Evolutionary conservation across 306 rosid genomes (phyloP).

Genomic region (Fragaria iinumae): DNA sequence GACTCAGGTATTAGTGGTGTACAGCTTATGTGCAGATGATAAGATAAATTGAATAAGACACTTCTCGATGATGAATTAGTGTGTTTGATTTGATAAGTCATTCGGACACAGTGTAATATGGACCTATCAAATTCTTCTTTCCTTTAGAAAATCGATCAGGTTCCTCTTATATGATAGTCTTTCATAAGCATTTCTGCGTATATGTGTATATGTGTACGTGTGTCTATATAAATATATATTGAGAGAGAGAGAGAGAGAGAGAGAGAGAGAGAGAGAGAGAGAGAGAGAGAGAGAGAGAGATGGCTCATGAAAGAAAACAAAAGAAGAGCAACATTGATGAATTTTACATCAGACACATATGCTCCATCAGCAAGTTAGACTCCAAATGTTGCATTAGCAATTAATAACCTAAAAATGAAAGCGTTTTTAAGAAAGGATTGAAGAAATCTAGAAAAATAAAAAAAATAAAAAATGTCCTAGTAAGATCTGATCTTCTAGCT

Average conservation of each 20-base stretch:
- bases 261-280: too few species aligned
- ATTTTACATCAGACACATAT: not conserved
- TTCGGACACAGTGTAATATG: slow-evolving; percentile 11
- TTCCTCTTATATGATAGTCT: not conserved
- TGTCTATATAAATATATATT: too few species aligned
- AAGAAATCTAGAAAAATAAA: not conserved
- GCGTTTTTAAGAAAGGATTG: not conserved
- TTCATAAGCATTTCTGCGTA: not conserved
- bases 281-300: not conserved
- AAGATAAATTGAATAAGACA: too few species aligned
- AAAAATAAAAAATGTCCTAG: too few species aligned
- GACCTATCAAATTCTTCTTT: slow-evolving; percentile 5
- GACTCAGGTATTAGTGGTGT: slow-evolving; percentile 22
- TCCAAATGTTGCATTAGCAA: slow-evolving; percentile 1
- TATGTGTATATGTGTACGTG: too few species aligned
- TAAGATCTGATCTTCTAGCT: not conserved
- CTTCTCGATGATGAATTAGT: too few species aligned
- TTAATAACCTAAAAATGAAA: not conserved
- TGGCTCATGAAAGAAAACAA: not conserved
- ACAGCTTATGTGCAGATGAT: slow-evolving; percentile 15
- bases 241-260: too few species aligned
- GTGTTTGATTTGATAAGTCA: too few species aligned
- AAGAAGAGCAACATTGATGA: not conserved
- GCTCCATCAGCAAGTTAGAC: not conserved
- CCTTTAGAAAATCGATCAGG: too few species aligned